Percentiles rank a stretch among this genome's conserved stretches.
Conservation (phyloP, 2,329 filamentous ascomycete genomes). For the Aureobasidium pullulans region DNA sequence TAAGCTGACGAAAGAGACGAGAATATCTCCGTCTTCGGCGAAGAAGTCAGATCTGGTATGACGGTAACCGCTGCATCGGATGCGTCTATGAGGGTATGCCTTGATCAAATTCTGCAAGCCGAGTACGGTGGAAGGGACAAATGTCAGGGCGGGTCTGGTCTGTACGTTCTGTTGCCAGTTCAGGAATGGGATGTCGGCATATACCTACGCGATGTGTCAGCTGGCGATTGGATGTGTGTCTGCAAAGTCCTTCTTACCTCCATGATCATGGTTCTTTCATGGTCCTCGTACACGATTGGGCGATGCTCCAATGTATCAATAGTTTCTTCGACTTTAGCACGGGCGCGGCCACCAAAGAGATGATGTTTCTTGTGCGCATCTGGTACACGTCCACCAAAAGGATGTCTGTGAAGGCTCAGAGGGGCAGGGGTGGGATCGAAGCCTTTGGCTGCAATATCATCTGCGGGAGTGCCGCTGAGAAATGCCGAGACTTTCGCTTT, state of each 20-base stretch:
- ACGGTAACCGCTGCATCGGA: constrained; percentile 38
- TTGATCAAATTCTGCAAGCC: constrained; percentile 37
- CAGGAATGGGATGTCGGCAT: constrained; percentile 24
- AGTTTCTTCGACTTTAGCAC: constrained; percentile 8
- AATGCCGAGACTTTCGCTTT: constrained; percentile 8
- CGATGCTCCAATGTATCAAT: background rate
- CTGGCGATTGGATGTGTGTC: background rate
- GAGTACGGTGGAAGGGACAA: constrained; percentile 34
- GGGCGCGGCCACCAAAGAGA: background rate
- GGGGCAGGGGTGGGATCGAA: background rate
- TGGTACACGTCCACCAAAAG: background rate
- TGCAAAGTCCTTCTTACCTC: background rate
- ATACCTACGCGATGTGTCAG: background rate
- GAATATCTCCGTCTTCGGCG: constrained; percentile 33
- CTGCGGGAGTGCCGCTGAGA: constrained; percentile 1
- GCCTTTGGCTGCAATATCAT: background rate
- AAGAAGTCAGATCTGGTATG: constrained; percentile 40
- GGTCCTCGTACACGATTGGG: constrained; percentile 7
- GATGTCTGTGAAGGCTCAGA: background rate
- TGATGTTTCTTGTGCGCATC: constrained; percentile 5
- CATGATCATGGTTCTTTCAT: constrained; percentile 6
- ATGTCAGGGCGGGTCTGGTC: constrained; percentile 35
- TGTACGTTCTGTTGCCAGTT: constrained; percentile 34
- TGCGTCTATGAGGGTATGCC: constrained; percentile 24
- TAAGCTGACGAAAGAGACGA: constrained; percentile 38